phyloP scores from a whole-genome alignment of 352 stramenopile species.

The Phytopythium mirpurense region DNA sequence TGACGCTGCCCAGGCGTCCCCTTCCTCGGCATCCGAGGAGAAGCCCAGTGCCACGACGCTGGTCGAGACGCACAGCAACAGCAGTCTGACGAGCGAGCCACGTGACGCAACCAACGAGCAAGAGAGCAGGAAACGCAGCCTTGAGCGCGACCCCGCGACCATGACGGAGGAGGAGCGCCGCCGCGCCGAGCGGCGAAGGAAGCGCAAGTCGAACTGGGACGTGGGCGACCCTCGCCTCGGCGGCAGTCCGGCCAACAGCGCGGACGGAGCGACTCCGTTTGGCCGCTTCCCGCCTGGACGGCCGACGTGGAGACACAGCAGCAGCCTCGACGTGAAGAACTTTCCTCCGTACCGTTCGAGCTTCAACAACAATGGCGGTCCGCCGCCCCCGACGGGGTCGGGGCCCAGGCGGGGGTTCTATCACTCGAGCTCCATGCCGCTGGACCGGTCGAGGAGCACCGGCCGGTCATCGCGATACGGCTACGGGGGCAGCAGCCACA shows the following conservation, averaged over 20 bases:
- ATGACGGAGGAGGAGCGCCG: conserved; percentile 56
- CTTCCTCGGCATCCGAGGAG: conserved; percentile 8
- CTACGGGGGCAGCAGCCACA: conserved; percentile 11
- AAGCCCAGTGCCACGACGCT: conserved; percentile 9
- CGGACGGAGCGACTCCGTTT: conserved; percentile 31
- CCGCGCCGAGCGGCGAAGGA: conserved; percentile 55
- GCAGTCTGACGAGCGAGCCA: conserved; percentile 10
- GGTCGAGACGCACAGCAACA: conserved; percentile 23
- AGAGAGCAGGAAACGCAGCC: conserved; percentile 34
- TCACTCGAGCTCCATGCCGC: conserved; percentile 40
- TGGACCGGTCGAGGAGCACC: conserved; percentile 47
- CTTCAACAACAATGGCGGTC: conserved; percentile 28
- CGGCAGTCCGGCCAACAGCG: conserved; percentile 18
- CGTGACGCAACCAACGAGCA: neutral
- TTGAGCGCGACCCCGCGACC: conserved; percentile 24
- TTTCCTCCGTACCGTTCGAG: conserved; percentile 32
- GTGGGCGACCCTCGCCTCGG: conserved; percentile 63
- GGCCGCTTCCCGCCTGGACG: conserved; percentile 50
- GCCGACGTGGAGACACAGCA: conserved; percentile 59
- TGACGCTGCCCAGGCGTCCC: conserved; percentile 2
- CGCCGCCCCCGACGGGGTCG: conserved; percentile 8
- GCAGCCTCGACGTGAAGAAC: conserved; percentile 51
- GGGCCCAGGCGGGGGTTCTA: conserved; percentile 29
- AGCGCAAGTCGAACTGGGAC: conserved; percentile 80
- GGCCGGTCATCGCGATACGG: conserved; percentile 37